Evolutionary conservation across 1,284 basidiomycete genomes (phyloP), one percentile per base, ranked within the genome.

Genomic region (Porogramme epimiltina): DNA sequence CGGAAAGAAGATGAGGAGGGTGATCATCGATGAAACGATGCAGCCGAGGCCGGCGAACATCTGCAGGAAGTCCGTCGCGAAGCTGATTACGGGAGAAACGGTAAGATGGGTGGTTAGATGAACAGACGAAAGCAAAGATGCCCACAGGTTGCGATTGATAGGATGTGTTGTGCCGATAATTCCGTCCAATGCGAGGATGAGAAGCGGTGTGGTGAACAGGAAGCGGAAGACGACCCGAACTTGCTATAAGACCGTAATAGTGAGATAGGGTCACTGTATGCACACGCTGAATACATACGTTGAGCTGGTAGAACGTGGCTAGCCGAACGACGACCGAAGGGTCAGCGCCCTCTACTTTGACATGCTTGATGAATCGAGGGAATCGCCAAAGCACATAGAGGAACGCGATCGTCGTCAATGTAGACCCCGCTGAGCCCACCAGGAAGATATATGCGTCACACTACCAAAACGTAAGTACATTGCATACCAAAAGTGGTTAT

Each of bases 1-100:
- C 40, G 87, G 87, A 72, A 89, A 89, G 71, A 89, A 89, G 47
- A 89, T 79, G 84, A 90, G 74, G 36, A 90, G 74, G 1, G 87
- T 90, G 41, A 90, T 87, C 24, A 81, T 81, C 22, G 87, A 87
- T 3, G 87, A 89, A 19, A 87, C 75, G 62, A 89, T 83, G 60
- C 84, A 84, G 10, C 88, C 88, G 24, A 90, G 77, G 11, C 77
- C 85, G 15, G 81, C 83, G 42, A 84, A 61, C 79, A 88, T 84
- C 46, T 84, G 67, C 10, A 90, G 72, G 55, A 88, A 80, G 66
- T 90, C 87, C 80, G 56, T 49, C 25, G 25, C 40, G 24, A 55
- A 47, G 20, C 47, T 51, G 54, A 13, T 10, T 37, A 18, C 13
- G 16, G 8, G 13, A 37, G 16, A 37, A 18, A 16, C 5, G 10